Evolutionary conservation across 768 basidiomycete species (phyloP).

Genomic region (Trametes elegans): DNA sequence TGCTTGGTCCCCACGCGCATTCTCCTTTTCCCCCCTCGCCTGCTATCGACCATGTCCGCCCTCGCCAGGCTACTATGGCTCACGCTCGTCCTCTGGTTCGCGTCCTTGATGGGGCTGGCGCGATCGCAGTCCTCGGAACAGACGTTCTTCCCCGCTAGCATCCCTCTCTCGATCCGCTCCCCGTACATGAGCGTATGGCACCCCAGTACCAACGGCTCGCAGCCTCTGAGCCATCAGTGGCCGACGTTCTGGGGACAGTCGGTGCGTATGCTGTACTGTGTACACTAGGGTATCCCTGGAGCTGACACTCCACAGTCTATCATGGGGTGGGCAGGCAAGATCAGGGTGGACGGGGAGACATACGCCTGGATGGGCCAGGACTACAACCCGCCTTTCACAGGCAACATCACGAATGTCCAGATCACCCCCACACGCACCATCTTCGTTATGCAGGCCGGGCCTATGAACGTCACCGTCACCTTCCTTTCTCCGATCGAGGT

Average conservation of each 20-base stretch:
- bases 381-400: neutral
- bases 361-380: constrained; percentile 21
- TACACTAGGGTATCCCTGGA: too few species aligned
- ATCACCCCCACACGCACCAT: constrained; percentile 38
- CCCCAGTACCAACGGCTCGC: neutral
- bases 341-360: constrained; percentile 19
- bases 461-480: constrained; percentile 35
- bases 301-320: neutral
- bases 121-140: constrained; percentile 4
- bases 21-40: neutral
- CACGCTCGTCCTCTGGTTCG: neutral
- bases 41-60: neutral
- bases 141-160: constrained; percentile 21
- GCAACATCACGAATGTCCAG: constrained; percentile 22
- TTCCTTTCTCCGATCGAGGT: constrained; percentile 42
- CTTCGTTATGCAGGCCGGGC: constrained; percentile 33
- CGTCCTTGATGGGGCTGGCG: neutral
- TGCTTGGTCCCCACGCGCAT: neutral
- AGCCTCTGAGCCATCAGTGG: constrained; percentile 14
- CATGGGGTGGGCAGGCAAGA: constrained; percentile 22
- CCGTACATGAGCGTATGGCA: constrained; percentile 28
- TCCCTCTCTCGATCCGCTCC: constrained; percentile 29
- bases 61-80: neutral
- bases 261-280: neutral
- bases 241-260: constrained; percentile 19